phyloP scores from a whole-genome alignment of 225 moss, liverwort and hornwort species.

The Pleurozium schreberi region DNA sequence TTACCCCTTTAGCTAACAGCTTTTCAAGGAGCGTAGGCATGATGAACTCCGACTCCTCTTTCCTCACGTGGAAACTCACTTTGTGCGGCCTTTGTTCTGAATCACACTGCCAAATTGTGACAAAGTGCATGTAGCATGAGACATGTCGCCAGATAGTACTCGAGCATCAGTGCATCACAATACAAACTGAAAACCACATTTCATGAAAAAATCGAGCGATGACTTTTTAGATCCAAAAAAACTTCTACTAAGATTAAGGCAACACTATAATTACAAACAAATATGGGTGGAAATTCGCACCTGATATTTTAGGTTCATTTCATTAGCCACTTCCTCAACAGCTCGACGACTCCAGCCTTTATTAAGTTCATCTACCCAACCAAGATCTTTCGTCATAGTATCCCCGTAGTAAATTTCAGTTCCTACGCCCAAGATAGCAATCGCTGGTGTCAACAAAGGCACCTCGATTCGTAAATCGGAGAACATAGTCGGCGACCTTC shows the following conservation, averaged over 20 bases:
- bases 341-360: slow-evolving; percentile 57
- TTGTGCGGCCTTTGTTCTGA: slow-evolving; percentile 70
- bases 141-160: neutral
- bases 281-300: neutral
- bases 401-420: slow-evolving; percentile 62
- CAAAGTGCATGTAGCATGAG: slow-evolving; percentile 32
- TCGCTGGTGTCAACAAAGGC: slow-evolving; percentile 50
- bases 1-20: slow-evolving; percentile 43
- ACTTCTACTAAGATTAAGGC: neutral
- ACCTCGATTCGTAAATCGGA: slow-evolving; percentile 42
- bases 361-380: slow-evolving; percentile 36
- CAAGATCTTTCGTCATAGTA: slow-evolving; percentile 46
- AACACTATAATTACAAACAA: neutral
- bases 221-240: neutral
- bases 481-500: slow-evolving; percentile 50
- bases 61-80: slow-evolving; percentile 65
- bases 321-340: slow-evolving; percentile 52
- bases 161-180: neutral
- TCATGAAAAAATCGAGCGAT: neutral
- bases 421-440: slow-evolving; percentile 52
- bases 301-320: slow-evolving; percentile 55
- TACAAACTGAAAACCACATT: neutral
- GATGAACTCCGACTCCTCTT: slow-evolving; percentile 36
- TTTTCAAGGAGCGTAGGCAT: slow-evolving; percentile 31
- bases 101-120: slow-evolving; percentile 58